A percentile compares a stretch with the other conserved stretches of the same genome.
phyloP scores from a whole-genome alignment of 768 basidiomycete genomes.

The Termitomyces heimii region DNA sequence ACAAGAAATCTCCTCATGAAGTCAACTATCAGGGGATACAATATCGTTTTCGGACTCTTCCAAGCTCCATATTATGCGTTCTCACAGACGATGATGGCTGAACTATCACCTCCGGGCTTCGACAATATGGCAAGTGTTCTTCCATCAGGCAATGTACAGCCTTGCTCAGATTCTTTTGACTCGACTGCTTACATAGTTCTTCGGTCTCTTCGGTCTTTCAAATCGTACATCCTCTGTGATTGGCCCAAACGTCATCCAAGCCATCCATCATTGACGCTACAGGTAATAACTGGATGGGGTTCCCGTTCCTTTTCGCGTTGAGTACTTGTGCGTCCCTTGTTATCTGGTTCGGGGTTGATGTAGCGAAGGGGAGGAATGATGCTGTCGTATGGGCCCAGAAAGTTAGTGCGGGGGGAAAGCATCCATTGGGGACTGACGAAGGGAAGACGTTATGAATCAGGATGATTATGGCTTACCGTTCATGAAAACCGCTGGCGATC shows the following conservation, averaged over 20 bases:
- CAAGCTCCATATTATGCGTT: constrained; percentile 87
- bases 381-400: constrained; percentile 52
- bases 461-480: not conserved
- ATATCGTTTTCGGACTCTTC: constrained; percentile 74
- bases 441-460: not conserved
- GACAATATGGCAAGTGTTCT: constrained; percentile 54
- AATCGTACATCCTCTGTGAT: constrained; percentile 86
- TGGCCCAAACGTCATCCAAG: constrained; percentile 81
- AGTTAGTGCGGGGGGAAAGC: constrained; percentile 2
- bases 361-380: constrained; percentile 55
- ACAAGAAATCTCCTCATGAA: no score
- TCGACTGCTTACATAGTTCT: constrained; percentile 47
- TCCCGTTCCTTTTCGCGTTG: constrained; percentile 77
- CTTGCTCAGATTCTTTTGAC: not conserved
- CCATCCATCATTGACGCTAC: constrained; percentile 69
- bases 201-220: constrained; percentile 80
- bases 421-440: not conserved
- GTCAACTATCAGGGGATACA: constrained; percentile 56
- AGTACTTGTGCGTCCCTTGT: constrained; percentile 60
- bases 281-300: constrained; percentile 77
- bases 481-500: not conserved
- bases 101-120: constrained; percentile 81
- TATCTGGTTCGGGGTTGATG: constrained; percentile 74
- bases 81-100: constrained; percentile 85
- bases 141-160: not conserved